Percentiles rank a stretch among this genome's conserved stretches.
These are phyloP conservation scores for Pisolithus sp. DNA, from an alignment of 768 basidiomycete genomes.

Conservation along the genomic window DNA sequence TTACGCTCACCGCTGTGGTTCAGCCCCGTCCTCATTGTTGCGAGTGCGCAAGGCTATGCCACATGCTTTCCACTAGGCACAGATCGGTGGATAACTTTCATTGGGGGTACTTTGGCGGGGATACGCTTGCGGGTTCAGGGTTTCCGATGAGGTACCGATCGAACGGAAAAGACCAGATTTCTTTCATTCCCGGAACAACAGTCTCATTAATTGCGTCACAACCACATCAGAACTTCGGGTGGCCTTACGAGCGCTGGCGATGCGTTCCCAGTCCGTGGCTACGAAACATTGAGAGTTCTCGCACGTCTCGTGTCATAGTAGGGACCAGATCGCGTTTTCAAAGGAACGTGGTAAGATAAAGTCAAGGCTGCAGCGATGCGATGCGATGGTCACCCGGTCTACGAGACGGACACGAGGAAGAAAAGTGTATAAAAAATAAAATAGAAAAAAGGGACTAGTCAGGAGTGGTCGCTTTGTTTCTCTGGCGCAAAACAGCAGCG, in stretches of 20 bases:
- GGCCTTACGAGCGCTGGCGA: neutral
- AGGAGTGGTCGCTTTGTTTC: no score
- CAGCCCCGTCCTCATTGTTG: neutral
- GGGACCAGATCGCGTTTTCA: neutral
- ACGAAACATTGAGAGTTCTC: neutral
- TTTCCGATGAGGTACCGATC: no score
- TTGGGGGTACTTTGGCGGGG: no score
- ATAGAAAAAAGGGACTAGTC: no score
- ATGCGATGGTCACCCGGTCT: neutral
- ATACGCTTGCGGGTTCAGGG: no score
- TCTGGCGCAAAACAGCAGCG: no score
- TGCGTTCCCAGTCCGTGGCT: neutral
- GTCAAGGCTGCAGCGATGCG: neutral
- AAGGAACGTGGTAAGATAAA: neutral
- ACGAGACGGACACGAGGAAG: no score
- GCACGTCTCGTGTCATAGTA: neutral
- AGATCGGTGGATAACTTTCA: no score
- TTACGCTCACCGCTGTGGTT: neutral
- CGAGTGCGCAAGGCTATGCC: neutral
- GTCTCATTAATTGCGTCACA: neutral
- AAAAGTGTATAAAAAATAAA: no score
- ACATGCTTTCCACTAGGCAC: neutral
- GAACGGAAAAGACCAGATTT: no score
- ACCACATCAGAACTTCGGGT: neutral
- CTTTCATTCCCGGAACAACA: no score